Evolutionary conservation across 2,329 filamentous ascomycete species (phyloP).

Genomic region (Cyphellophora attinorum): DNA sequence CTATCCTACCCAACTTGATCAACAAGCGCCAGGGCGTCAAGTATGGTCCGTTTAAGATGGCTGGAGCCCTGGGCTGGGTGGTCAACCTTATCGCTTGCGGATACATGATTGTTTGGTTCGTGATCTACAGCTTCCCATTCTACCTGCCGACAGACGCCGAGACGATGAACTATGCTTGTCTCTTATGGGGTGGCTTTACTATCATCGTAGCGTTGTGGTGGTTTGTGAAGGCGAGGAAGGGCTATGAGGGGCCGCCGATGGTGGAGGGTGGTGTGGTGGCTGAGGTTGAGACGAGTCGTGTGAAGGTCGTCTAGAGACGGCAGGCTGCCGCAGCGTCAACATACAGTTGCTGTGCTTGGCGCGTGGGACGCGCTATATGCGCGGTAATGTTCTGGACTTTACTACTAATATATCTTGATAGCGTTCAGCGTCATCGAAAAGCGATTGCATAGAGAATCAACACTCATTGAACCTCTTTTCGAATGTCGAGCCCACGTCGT

Average conservation of each 20-base stretch:
- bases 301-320: too few species aligned
- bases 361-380: too few species aligned
- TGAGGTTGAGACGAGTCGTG: slow-evolving; percentile 4
- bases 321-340: too few species aligned
- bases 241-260: slow-evolving; percentile 10
- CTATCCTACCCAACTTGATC: slow-evolving; percentile 43
- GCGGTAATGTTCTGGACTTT: too few species aligned
- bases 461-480: too few species aligned
- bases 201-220: slow-evolving; percentile 38
- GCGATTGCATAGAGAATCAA: too few species aligned
- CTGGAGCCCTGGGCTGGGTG: slow-evolving; percentile 36
- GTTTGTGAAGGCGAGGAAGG: slow-evolving; percentile 11
- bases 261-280: slow-evolving; percentile 5
- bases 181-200: slow-evolving; percentile 42
- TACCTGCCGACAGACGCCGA: slow-evolving; percentile 32
- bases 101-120: slow-evolving; percentile 46
- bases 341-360: too few species aligned
- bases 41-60: slow-evolving; percentile 44
- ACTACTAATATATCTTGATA: too few species aligned
- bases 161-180: slow-evolving; percentile 45
- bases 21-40: slow-evolving; percentile 43
- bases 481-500: too few species aligned
- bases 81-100: slow-evolving; percentile 42
- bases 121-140: slow-evolving; percentile 54
- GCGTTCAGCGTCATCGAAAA: too few species aligned